Conservation (phyloP, 2,329 filamentous ascomycete genomes). For the Daldinia sp. region DNA sequence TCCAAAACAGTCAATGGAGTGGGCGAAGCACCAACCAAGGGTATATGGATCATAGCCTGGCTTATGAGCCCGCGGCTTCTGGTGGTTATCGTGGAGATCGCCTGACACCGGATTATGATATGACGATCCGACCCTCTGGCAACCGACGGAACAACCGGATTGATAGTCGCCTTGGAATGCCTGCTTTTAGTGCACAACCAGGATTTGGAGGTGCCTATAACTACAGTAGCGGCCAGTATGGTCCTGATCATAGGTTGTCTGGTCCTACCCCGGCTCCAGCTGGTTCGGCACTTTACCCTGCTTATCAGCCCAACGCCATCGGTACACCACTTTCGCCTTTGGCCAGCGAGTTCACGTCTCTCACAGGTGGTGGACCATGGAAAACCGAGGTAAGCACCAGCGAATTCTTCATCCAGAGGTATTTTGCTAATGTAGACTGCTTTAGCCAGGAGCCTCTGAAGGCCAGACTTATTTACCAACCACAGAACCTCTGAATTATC, state of each 20-base stretch:
- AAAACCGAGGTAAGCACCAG: slow-evolving; percentile 60
- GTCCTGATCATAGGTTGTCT: slow-evolving; percentile 47
- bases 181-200: slow-evolving; percentile 47
- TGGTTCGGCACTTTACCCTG: slow-evolving; percentile 44
- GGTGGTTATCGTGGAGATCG: slow-evolving; percentile 58
- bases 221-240: slow-evolving; percentile 48
- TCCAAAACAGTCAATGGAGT: slow-evolving; percentile 57
- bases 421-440: slow-evolving; percentile 39
- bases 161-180: slow-evolving; percentile 51
- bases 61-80: slow-evolving; percentile 47
- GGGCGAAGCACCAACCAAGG: slow-evolving; percentile 52
- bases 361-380: slow-evolving; percentile 56
- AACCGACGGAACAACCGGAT: slow-evolving; percentile 58
- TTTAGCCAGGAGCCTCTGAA: slow-evolving; percentile 59
- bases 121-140: slow-evolving; percentile 53
- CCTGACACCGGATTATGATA: slow-evolving; percentile 58
- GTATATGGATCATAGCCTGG: slow-evolving; percentile 52
- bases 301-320: slow-evolving; percentile 42
- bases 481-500: slow-evolving; percentile 94
- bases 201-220: slow-evolving; percentile 48
- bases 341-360: slow-evolving; percentile 76
- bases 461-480: slow-evolving; percentile 83
- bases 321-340: slow-evolving; percentile 75
- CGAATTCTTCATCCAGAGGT: slow-evolving; percentile 6
- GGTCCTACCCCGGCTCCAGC: slow-evolving; percentile 49